phyloP scores from a whole-genome alignment of 257 asterid genomes.

The Nicotiana tomentosiformis region DNA sequence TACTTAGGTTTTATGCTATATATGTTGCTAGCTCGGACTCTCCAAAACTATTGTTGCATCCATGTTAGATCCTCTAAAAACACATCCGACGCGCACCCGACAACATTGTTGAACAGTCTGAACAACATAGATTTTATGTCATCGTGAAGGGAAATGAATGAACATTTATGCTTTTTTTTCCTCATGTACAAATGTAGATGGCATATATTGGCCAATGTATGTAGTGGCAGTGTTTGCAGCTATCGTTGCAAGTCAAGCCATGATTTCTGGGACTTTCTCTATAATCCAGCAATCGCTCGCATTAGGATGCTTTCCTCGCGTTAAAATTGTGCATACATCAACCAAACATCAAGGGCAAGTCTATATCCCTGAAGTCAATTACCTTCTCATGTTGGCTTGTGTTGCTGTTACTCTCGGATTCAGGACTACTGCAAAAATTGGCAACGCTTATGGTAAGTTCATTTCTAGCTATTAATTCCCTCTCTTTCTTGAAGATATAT shows the following conservation, averaged over 20 bases:
- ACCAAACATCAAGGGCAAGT: conserved; percentile 44
- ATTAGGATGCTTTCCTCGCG: conserved; percentile 47
- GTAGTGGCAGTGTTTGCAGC: conserved; percentile 41
- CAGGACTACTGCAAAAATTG: conserved; percentile 27
- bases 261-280: conserved; percentile 49
- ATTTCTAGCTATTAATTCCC: neutral
- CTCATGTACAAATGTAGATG: conserved; percentile 13
- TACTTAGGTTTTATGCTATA: too few species aligned
- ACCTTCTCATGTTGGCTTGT: conserved; percentile 48
- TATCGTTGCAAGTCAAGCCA: conserved; percentile 49
- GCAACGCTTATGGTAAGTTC: conserved; percentile 52
- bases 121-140: too few species aligned
- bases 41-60: too few species aligned
- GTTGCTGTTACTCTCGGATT: conserved; percentile 39
- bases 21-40: too few species aligned
- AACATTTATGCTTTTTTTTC: too few species aligned
- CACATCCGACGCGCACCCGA: too few species aligned
- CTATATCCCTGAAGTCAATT: conserved; percentile 43
- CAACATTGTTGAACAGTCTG: too few species aligned
- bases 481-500: neutral
- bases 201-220: conserved; percentile 56
- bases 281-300: conserved; percentile 49
- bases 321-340: conserved; percentile 42
- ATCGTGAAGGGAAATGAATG: too few species aligned
- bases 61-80: too few species aligned